These are phyloP conservation scores for Pascua guehoae DNA, from an alignment of 1,284 basidiomycete species.

Conservation along the genomic window DNA sequence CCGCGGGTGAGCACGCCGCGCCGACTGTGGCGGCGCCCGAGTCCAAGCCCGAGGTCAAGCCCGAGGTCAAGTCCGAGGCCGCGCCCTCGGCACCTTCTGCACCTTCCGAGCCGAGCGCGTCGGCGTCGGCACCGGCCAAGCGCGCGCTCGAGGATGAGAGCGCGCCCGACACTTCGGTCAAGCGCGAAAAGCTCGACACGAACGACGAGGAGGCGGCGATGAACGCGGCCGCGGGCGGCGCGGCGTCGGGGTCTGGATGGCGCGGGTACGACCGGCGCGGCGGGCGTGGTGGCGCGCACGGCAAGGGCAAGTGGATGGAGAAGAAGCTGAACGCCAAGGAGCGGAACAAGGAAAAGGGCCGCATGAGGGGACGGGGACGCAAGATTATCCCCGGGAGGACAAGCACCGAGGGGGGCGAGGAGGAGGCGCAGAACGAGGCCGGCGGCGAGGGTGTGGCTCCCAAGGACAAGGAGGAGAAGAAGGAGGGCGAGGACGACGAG, in stretches of 20 bases:
- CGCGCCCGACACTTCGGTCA: background rate
- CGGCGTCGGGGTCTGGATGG: background rate
- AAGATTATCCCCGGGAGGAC: background rate
- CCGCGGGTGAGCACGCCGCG: too few relatives aligned
- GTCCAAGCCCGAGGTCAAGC: background rate
- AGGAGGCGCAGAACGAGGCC: conserved; percentile 6
- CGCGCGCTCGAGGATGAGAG: background rate
- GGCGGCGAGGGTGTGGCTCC: background rate
- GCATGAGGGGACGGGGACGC: background rate
- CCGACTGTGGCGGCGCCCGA: background rate
- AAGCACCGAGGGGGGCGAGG: conserved; percentile 7
- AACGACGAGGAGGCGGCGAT: conserved; percentile 14
- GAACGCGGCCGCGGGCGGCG: conserved; percentile 6
- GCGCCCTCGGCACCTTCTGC: background rate
- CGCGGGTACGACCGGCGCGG: background rate
- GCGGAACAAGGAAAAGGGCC: conserved; percentile 9
- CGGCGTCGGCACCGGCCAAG: background rate
- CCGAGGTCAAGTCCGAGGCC: background rate
- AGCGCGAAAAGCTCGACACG: background rate
- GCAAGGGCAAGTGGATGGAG: conserved; percentile 2
- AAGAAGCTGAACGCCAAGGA: conserved; percentile 1
- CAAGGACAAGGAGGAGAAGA: conserved; percentile 1
- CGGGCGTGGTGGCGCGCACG: background rate
- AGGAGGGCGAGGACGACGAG: conserved; percentile 17
- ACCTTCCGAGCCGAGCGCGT: too few relatives aligned